These are phyloP conservation scores for Priceomyces haplophilus DNA, from an alignment of 805 yeast species.

Conservation along the genomic window DNA sequence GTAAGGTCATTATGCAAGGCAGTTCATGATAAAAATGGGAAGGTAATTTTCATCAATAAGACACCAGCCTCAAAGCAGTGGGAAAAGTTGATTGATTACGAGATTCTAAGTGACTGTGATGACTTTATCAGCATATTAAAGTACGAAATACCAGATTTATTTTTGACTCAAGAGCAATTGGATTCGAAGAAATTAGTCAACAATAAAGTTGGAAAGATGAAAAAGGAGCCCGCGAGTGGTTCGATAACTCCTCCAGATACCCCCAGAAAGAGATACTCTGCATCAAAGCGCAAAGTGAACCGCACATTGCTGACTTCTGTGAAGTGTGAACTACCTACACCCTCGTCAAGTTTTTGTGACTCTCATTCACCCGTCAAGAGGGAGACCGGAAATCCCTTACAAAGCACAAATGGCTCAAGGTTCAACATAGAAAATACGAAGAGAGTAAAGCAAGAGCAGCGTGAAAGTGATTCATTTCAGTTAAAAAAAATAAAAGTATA, in stretches of 20 bases:
- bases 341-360: conserved; percentile 32
- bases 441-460: not conserved
- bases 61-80: conserved; percentile 63
- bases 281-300: conserved; percentile 13
- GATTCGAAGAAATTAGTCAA: conserved; percentile 37
- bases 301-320: conserved; percentile 8
- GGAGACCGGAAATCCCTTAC: not conserved
- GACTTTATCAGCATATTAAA: conserved; percentile 62
- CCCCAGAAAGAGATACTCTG: conserved; percentile 27
- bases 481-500: not conserved
- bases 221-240: conserved; percentile 2
- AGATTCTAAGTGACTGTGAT: conserved; percentile 78
- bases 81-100: conserved; percentile 74
- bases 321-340: conserved; percentile 28
- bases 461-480: not conserved
- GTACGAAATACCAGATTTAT: conserved; percentile 56
- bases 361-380: conserved; percentile 1
- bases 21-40: conserved; percentile 77
- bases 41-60: conserved; percentile 72
- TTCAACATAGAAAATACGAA: not conserved
- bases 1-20: conserved; percentile 66
- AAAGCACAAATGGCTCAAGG: not conserved
- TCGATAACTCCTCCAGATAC: conserved; percentile 34
- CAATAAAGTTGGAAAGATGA: conserved; percentile 3
- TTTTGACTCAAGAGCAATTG: conserved; percentile 53